Conservation (phyloP, 805 yeast species). For the Wickerhamomyces chambardii region DNA sequence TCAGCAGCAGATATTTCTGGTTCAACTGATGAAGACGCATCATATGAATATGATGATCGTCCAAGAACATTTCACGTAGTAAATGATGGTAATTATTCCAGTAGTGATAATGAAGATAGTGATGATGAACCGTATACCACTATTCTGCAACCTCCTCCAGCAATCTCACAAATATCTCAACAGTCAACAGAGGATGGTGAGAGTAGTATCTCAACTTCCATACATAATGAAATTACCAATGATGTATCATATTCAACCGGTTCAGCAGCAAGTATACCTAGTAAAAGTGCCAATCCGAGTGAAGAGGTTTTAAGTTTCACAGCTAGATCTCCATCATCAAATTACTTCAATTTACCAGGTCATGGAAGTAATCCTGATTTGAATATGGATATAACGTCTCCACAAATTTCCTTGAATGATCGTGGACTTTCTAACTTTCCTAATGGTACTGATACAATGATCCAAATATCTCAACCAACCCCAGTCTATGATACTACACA, state of each 20-base stretch:
- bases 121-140: conserved; percentile 1
- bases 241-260: too few species aligned
- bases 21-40: conserved; percentile 3
- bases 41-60: conserved; percentile 1
- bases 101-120: conserved; percentile 3
- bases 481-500: conserved; percentile 29
- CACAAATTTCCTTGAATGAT: too few species aligned
- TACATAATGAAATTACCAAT: neutral
- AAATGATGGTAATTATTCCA: conserved; percentile 17
- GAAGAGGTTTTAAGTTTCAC: conserved; percentile 22
- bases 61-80: conserved; percentile 16
- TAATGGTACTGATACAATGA: too few species aligned
- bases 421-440: too few species aligned
- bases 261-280: too few species aligned
- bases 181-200: neutral
- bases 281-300: neutral
- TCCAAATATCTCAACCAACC: too few species aligned
- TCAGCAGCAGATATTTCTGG: neutral
- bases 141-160: too few species aligned
- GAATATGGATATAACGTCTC: too few species aligned
- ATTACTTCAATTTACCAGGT: conserved; percentile 13
- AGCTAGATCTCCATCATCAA: conserved; percentile 23
- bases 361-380: too few species aligned
- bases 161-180: too few species aligned
- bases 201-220: neutral